These are phyloP conservation scores for Endocalyx cinctus DNA, from an alignment of 2,329 filamentous ascomycete species.

Conservation along the genomic window DNA sequence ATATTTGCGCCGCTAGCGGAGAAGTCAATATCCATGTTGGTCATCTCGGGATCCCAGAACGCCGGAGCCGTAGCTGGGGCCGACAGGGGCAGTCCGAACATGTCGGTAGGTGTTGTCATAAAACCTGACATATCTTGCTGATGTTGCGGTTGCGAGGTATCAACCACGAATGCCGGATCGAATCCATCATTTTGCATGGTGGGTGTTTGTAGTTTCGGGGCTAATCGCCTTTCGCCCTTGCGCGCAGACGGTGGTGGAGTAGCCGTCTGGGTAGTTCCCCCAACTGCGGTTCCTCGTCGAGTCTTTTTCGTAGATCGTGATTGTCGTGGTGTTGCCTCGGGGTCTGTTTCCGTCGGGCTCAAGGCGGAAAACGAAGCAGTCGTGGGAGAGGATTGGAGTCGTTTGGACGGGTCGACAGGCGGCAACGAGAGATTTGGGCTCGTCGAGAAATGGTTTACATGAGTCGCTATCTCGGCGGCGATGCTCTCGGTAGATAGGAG, in stretches of 20 bases:
- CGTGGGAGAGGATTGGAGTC: slow-evolving; percentile 56
- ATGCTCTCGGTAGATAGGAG: slow-evolving; percentile 47
- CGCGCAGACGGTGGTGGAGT: slow-evolving; percentile 57
- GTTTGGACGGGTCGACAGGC: slow-evolving; percentile 55
- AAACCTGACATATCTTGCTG: slow-evolving; percentile 43
- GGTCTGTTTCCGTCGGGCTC: slow-evolving; percentile 25
- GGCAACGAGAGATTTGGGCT: slow-evolving; percentile 50
- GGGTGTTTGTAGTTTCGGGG: slow-evolving; percentile 39
- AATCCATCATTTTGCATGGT: slow-evolving; percentile 57
- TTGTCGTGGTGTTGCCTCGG: slow-evolving; percentile 21
- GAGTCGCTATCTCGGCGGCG: slow-evolving; percentile 50
- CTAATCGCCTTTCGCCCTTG: slow-evolving; percentile 52
- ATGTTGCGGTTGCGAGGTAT: slow-evolving; percentile 45
- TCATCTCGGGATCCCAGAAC: slow-evolving; percentile 58
- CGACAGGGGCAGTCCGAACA: slow-evolving; percentile 59
- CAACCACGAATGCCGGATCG: slow-evolving; percentile 46
- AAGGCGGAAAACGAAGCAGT: slow-evolving; percentile 31
- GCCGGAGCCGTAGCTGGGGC: slow-evolving; percentile 45
- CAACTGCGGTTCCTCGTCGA: slow-evolving; percentile 37
- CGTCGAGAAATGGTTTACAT: slow-evolving; percentile 58
- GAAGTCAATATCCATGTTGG: slow-evolving; percentile 58
- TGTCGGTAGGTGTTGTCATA: slow-evolving; percentile 44
- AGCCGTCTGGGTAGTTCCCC: slow-evolving; percentile 44
- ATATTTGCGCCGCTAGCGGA: slow-evolving; percentile 37
- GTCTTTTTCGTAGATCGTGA: slow-evolving; percentile 41